Evolutionary conservation across 805 yeast species (phyloP), one percentile per base, ranked within the genome.

Genomic region (Scheffersomyces stipitis): DNA sequence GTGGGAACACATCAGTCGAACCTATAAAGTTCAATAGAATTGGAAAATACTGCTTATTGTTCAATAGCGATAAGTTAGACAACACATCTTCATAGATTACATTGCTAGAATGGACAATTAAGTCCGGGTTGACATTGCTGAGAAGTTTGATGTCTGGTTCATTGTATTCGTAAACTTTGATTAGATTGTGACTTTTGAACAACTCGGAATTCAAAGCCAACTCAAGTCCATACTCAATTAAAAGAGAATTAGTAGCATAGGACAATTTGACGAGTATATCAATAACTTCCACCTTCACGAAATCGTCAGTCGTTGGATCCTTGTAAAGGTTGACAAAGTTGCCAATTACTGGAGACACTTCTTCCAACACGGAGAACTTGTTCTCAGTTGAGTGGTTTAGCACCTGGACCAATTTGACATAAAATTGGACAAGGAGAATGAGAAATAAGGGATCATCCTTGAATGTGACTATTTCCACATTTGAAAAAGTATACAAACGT

Each of bases 361-460:
- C 15, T 12, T 34, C 37, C 18, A 46, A 31, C 5, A 41, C 28
- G 14, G 26, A 13, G 2, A 31, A 26, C 7, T 18, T 26, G 15
- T 29, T 17, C 8, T 10, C 10, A 7, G 7, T 10, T 7, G 24
- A 20, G 10, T 20, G 7, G 10, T 20, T 10, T 10, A 20, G 10
- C 10, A 7, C 24, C 9, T n/a, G 38, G 12, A 61, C 36, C 7
- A 58, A 32, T 18, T 48, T 51, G 16, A 34, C 41, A 36, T 59
- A 62, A 44, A 54, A 64, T 16, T 52, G 52, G 9, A 61, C 42
- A 8, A 54, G 35, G 26, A 58, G 39, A 6, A 55, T 44, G n/a
- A 45, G 49, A 28, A 51, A 52, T 26, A 64, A 49, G 1, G 58
- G 55, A 37, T 62, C 67, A 24, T 53, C 53, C 2, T 45, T 37